phyloP scores from a whole-genome alignment of 371 early-diverging fungal species.

The Dipsacomyces acuminosporus region DNA sequence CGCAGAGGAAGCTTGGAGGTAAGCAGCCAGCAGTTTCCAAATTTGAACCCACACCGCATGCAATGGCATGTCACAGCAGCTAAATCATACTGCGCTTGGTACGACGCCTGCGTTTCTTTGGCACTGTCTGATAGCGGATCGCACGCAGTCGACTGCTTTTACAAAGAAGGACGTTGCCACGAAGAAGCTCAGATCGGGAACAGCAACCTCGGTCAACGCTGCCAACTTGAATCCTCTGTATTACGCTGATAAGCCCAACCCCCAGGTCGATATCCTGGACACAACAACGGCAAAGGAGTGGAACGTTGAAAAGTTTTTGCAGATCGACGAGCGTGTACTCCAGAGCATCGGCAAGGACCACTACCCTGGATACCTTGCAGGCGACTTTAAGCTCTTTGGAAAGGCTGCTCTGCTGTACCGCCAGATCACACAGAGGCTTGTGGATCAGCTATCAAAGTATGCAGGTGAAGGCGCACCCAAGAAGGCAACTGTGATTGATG shows the following conservation, averaged over 20 bases:
- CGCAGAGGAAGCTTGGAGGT: not conserved
- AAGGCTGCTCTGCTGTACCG: conserved; percentile 43
- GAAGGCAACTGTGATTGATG: conserved; percentile 32
- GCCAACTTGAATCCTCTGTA: conserved; percentile 22
- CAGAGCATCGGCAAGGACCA: conserved; percentile 21
- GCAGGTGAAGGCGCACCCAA: conserved; percentile 10
- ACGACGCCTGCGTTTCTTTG: too few relatives aligned
- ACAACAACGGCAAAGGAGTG: conserved; percentile 13
- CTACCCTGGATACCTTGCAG: conserved; percentile 22
- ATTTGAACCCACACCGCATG: too few relatives aligned
- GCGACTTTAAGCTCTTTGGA: conserved; percentile 40
- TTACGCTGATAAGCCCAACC: conserved; percentile 7
- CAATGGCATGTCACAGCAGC: too few relatives aligned
- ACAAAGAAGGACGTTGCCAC: conserved; percentile 14
- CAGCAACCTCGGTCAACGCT: conserved; percentile 26
- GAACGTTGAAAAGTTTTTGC: conserved; percentile 19
- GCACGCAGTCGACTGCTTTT: conserved; percentile 37
- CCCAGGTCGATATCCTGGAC: conserved; percentile 7
- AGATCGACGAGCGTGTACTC: conserved; percentile 22
- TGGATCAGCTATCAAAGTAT: conserved; percentile 15
- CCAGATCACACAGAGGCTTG: conserved; percentile 20
- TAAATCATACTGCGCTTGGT: too few relatives aligned
- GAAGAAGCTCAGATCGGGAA: conserved; percentile 23
- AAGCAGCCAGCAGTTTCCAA: not conserved
- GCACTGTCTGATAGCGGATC: conserved; percentile 22